Evolutionary conservation across 2,329 filamentous ascomycete genomes (phyloP), one percentile per base, ranked within the genome.

Genomic region (Trichoderma asperellum): DNA sequence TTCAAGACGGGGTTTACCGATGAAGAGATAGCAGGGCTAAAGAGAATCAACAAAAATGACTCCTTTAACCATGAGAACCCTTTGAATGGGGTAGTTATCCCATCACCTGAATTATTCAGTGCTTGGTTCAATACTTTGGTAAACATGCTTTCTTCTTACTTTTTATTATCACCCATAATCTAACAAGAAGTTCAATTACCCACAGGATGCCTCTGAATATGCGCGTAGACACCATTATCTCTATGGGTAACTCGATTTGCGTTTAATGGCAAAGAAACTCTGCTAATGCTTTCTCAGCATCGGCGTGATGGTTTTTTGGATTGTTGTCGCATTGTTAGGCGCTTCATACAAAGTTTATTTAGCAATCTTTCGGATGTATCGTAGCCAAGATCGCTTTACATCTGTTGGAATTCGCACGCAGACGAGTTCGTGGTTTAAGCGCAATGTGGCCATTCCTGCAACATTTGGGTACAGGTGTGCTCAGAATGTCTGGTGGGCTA

Each of bases 401-500:
- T 2, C 67, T 61, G 24, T 21, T 29, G 63, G 40, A 62, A 64
- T 69, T 2, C 32, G 63, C 1, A 72, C 71, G 5, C 43, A 37
- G 21, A 49, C 64, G 7, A 29, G 40, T 14, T 70, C 72, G 0
- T 81, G 80, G 77, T 37, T 80, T 18, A 76, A 79, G 53, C 75
- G 76, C 35, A 76, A 77, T 4, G 56, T 84, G 0, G 74, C 76
- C 0, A 70, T 82, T 0, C 82, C 83, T 0, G 82, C 83, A 0
- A 80, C 82, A 0, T 83, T 85, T 58, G 83, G 83, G 0, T 75
- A 80, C 40, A 76, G 77, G 18, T 82, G 79, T 63, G 78, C 83
- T 0, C 81, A 84, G 52, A 81, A 82, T 27, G 77, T 82, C 3
- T 81, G 81, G 35, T 84, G 81, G 78, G 81, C 79, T 65, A 84